Evolutionary conservation across 352 stramenopile genomes (phyloP), one percentile per base, ranked within the genome.

Genomic region (Pythium apleroticum): DNA sequence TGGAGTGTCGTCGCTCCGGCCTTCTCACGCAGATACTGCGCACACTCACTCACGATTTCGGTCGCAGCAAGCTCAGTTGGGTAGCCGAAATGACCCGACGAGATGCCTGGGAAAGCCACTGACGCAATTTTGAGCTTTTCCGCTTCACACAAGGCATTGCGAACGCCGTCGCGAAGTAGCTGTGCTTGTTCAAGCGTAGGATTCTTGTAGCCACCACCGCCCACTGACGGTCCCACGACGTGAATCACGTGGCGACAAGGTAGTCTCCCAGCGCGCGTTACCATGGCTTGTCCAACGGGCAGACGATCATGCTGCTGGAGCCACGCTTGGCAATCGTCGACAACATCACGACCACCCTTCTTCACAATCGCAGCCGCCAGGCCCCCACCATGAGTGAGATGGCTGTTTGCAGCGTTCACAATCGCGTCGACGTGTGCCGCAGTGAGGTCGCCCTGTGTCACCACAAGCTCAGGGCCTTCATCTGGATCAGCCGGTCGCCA

Each of bases 21-120:
- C 19, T 59, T 50, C n/a, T 57, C 67, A 25, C 63, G 24, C 19
- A 57, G 71, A 28, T 73, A 86, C 14, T 57, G 66, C 12, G 41
- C 55, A 22, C 71, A 66, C n/a, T 84, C 78, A 0, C 17, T 37
- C 3, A 79, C 74, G 46, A 86, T 84, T 39, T 84, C 78, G 4
- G 35, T 37, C 0, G 74, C 74, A 7, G 66, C 78, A 5, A 76
- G 52, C 15, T 77, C 72, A 19, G 63, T 57, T 24, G 78, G 75
- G 52, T 84, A 86, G 2, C 78, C 76, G 28, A 82, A 84, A 24
- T 75, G 78, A 0, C 77, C 75, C 3, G 77, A 75, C 2, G 77
- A 86, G 48, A 84, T 82, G 1, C 73, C 71, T 0, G 77, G 75
- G 0, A 86, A 66, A n/a, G 71, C 71, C 20, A 86, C 52, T 2